A percentile compares a stretch with the other conserved stretches of the same genome.
These are phyloP conservation scores for Euphrasia arctica DNA, from an alignment of 305 asterid genomes.

Conservation along the genomic window DNA sequence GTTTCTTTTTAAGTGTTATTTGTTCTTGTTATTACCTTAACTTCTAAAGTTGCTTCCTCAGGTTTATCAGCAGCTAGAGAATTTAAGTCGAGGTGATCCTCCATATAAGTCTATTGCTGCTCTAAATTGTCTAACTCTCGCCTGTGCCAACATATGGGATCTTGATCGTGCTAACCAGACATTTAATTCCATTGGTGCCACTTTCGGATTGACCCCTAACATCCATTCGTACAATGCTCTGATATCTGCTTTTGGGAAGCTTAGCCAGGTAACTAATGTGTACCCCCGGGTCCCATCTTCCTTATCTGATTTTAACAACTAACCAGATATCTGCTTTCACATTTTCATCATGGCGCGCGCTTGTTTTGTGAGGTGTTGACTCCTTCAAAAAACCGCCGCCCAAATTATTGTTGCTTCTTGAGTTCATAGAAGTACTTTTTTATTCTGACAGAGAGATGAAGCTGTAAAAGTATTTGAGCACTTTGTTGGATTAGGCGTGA, in stretches of 20 bases:
- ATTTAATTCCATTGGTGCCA: constrained; percentile 56
- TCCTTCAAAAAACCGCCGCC: background rate
- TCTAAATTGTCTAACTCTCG: constrained; percentile 77
- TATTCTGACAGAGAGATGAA: constrained; percentile 75
- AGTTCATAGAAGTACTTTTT: constrained; percentile 18
- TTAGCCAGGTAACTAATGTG: constrained; percentile 54
- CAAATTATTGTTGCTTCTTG: constrained; percentile 8
- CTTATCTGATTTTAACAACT: constrained; percentile 13
- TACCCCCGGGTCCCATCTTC: constrained; percentile 10
- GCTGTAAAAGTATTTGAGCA: constrained; percentile 75
- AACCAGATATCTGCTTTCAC: no score
- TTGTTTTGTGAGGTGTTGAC: background rate
- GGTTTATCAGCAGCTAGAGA: constrained; percentile 94
- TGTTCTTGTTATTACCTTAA: constrained; percentile 22
- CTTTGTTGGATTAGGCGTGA: constrained; percentile 57
- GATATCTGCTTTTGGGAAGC: constrained; percentile 78
- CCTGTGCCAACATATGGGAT: constrained; percentile 96
- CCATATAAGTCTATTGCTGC: constrained; percentile 86
- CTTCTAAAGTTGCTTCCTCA: constrained; percentile 33
- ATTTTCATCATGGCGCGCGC: background rate
- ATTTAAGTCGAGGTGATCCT: constrained; percentile 59
- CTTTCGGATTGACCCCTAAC: constrained; percentile 73
- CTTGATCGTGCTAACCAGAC: constrained; percentile 93
- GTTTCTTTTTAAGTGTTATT: background rate
- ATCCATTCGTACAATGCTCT: constrained; percentile 86